phyloP scores from a whole-genome alignment of 2,329 filamentous ascomycete genomes.

The Phyllosticta citribraziliensis region DNA sequence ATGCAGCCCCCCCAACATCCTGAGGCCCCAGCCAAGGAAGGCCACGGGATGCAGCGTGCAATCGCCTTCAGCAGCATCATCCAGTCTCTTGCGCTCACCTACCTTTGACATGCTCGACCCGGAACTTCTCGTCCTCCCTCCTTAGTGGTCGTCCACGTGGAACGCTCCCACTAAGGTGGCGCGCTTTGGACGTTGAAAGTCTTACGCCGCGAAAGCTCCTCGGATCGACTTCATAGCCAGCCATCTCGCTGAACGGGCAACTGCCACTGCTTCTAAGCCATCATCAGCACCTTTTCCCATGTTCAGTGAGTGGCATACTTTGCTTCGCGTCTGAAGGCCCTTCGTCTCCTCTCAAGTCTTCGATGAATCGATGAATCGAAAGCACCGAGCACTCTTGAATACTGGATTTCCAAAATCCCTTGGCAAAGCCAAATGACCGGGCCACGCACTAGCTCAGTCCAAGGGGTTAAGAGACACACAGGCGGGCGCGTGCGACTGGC shows the following conservation, averaged over 20 bases:
- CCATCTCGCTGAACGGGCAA: neutral
- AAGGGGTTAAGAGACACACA: neutral
- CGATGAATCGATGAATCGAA: neutral
- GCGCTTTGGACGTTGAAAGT: neutral
- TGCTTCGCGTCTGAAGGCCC: neutral
- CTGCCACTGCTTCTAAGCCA: neutral
- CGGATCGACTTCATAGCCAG: neutral
- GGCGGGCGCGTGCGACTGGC: neutral
- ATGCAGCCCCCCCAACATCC: no score
- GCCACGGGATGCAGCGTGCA: neutral
- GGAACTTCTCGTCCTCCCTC: neutral
- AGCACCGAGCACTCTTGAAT: neutral
- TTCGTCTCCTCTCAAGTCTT: neutral
- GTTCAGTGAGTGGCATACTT: neutral
- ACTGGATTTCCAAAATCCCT: neutral
- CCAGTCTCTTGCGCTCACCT: neutral
- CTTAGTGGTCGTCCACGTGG: neutral
- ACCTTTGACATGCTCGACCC: neutral
- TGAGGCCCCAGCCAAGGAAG: no score
- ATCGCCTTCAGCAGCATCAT: neutral
- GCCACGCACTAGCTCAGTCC: neutral
- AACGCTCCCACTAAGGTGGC: neutral
- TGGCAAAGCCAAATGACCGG: neutral
- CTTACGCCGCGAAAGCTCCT: neutral
- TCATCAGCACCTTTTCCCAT: neutral